These are phyloP conservation scores for Globisporangium polare DNA, from an alignment of 352 stramenopile species.

Conservation along the genomic window DNA sequence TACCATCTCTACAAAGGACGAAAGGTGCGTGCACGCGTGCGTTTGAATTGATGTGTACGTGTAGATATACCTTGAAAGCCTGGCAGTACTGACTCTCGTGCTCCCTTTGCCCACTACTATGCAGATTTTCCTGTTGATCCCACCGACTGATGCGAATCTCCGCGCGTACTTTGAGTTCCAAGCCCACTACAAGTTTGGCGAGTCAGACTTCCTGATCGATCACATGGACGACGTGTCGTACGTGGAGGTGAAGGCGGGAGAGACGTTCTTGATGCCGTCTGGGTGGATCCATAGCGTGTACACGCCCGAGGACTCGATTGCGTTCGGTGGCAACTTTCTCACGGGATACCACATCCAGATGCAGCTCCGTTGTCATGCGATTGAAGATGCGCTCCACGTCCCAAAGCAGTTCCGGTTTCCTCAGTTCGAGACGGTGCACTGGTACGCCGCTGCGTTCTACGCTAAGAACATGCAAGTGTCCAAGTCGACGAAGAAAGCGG, in stretches of 20 bases:
- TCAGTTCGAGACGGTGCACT: slow-evolving; percentile 29
- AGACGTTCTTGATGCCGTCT: slow-evolving; percentile 40
- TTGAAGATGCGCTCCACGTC: slow-evolving; percentile 26
- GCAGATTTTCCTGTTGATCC: slow-evolving; percentile 40
- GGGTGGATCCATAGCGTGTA: slow-evolving; percentile 47
- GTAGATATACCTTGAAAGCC: neutral
- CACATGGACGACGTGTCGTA: slow-evolving; percentile 26
- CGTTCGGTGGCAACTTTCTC: slow-evolving; percentile 43
- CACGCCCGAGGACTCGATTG: slow-evolving; percentile 38
- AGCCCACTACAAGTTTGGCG: slow-evolving; percentile 18
- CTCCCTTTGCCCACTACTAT: neutral
- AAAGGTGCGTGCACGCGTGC: slow-evolving; percentile 19
- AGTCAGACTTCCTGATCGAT: slow-evolving; percentile 23
- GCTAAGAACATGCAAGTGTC: slow-evolving; percentile 19
- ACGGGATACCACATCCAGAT: slow-evolving; percentile 32
- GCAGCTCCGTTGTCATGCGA: slow-evolving; percentile 28
- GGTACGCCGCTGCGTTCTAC: slow-evolving; percentile 34
- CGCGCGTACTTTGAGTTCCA: slow-evolving; percentile 26
- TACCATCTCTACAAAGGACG: slow-evolving; percentile 36
- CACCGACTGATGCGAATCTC: slow-evolving; percentile 33
- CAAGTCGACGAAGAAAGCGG: slow-evolving; percentile 7
- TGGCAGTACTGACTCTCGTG: neutral
- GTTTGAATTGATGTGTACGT: neutral
- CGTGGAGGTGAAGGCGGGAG: slow-evolving; percentile 26
- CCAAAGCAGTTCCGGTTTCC: slow-evolving; percentile 31